Evolutionary conservation across 78 protist species (phyloP), one percentile per base, ranked within the genome.

Genomic region (Tieghemostelium lacteum): DNA sequence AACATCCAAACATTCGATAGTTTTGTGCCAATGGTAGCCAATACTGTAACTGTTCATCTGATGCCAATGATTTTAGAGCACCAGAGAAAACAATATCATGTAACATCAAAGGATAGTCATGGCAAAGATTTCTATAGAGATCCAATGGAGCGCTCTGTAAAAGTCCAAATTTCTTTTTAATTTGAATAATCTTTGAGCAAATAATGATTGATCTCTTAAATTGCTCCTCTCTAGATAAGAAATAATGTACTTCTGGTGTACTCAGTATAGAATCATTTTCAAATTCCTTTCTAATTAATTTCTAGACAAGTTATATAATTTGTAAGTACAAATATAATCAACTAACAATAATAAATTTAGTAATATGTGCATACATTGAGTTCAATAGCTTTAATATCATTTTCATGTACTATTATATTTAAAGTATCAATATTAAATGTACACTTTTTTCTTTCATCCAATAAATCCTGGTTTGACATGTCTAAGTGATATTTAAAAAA

Each of bases 151-250:
- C 40, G 8, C 36, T 33, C 26, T 83, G 72, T 1, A 72, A n/a
- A 37, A 72, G 17, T 34, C 64, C 64, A 0, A 58, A 29, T 40
- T 52, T 66, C 40, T 69, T 67, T 29, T 55, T 78, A 26, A 78
- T 78, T 2, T 66, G 39, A 2, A 34, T 58, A 2, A 78, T 4
- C 22, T 52, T 45, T 36, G 71, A 31, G 19, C 49, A 36, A 19
- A 70, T 49, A 17, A 58, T 36, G 8, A 69, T 7, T 19, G 63
- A 26, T 55, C 71, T 31, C 10, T 66, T 58, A 29, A 42, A 83
- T 42, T 69, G 78, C 17, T 69, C 91, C n/a, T 83, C 91, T 70
- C 91, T 66, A 31, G 91, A 83, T 39, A 83, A 57, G 19, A 70
- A 83, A 58, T 69, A 55, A 14, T 61, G 37, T 33, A 55, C 61